phyloP scores from a whole-genome alignment of 1,284 basidiomycete genomes.

The Veloboletus limbatus region DNA sequence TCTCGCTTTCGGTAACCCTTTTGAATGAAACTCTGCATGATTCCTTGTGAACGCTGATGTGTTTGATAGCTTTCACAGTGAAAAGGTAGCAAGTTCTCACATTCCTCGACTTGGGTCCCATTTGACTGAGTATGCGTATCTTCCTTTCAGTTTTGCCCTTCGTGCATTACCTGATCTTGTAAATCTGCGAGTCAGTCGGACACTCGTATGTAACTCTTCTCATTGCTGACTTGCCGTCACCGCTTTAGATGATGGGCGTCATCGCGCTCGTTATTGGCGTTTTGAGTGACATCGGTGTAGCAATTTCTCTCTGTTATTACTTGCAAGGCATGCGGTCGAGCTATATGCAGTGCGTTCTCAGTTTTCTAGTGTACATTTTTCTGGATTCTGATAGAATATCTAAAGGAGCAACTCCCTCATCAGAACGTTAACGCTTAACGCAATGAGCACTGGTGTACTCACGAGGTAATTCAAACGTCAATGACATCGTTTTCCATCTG shows the following conservation, averaged over 20 bases:
- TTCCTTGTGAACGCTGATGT: not conserved
- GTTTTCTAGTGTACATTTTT: not conserved
- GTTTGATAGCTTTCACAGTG: conserved; percentile 41
- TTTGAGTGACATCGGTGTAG: conserved; percentile 47
- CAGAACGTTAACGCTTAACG: conserved; percentile 49
- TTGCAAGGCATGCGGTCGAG: conserved; percentile 46
- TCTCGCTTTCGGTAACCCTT: conserved; percentile 18
- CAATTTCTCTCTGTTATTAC: conserved; percentile 50
- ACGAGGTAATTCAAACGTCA: conserved; percentile 44
- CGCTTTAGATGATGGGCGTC: conserved; percentile 39
- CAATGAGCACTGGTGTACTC: conserved; percentile 50
- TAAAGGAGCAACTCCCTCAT: conserved; percentile 60
- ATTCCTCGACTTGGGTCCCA: not conserved
- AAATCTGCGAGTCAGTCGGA: conserved; percentile 18
- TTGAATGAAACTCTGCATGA: not conserved
- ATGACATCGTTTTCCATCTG: not conserved
- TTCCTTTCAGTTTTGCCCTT: conserved; percentile 16
- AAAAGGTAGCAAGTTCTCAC: conserved; percentile 39
- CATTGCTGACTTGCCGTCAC: not conserved
- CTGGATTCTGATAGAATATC: not conserved
- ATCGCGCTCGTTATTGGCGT: conserved; percentile 44
- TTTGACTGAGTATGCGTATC: conserved; percentile 22
- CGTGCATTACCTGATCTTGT: conserved; percentile 8
- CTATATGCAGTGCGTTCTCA: conserved; percentile 32
- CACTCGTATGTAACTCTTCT: not conserved